Conservation (phyloP, 768 basidiomycete genomes). For the Amanita rubescens region DNA sequence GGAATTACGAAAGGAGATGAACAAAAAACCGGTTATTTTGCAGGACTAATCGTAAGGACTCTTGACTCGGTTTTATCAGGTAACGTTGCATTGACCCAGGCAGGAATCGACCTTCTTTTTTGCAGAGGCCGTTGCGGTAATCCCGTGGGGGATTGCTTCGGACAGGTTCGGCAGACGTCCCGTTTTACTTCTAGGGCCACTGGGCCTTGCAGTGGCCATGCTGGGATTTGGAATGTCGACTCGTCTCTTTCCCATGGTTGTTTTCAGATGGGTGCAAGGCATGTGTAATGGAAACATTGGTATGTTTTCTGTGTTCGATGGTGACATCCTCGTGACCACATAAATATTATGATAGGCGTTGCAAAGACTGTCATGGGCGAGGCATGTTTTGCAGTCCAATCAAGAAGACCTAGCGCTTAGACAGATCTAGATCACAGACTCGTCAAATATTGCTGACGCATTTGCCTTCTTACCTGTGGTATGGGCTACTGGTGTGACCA, state of each 20-base stretch:
- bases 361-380: background rate
- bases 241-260: conserved; percentile 26
- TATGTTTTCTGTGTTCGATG: conserved; percentile 19
- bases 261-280: conserved; percentile 10
- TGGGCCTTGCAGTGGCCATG: conserved; percentile 33
- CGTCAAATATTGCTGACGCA: conserved; percentile 32
- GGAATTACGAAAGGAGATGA: conserved; percentile 32
- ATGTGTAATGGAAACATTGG: conserved; percentile 1
- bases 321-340: conserved; percentile 23
- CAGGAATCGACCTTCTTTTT: conserved; percentile 40
- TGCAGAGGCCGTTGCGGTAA: conserved; percentile 33
- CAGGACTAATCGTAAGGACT: conserved; percentile 30
- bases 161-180: conserved; percentile 37
- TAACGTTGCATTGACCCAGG: background rate
- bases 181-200: conserved; percentile 33
- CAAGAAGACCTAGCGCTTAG: conserved; percentile 7
- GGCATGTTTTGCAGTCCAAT: background rate
- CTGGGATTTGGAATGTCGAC: conserved; percentile 35
- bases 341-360: background rate
- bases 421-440: conserved; percentile 37
- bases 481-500: conserved; percentile 26
- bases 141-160: conserved; percentile 39
- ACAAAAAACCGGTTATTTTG: conserved; percentile 32
- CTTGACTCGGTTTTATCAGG: background rate
- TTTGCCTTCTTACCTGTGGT: conserved; percentile 27